Base-by-base conservation (phyloP, 2,329 filamentous ascomycete species). In the Xylaria sp. region DNA sequence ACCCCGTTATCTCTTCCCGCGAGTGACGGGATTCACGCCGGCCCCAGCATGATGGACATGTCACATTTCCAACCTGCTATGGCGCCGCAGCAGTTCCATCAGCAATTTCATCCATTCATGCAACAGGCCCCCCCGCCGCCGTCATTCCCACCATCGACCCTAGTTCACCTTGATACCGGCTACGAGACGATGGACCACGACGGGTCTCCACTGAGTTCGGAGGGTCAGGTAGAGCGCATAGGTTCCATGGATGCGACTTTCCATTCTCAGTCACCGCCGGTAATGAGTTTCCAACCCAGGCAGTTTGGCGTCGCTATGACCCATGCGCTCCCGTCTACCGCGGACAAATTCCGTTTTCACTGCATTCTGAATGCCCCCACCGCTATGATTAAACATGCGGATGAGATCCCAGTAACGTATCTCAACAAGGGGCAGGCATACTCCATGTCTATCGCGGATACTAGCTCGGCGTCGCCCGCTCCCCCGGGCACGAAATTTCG, bases 381-480 rank as follows among this genome's bases (percentile, higher is more conserved):
- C 0, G 96, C 96, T 8, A 99, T 98, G 96, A 91, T 97, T 76
- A 97, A 92, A 79, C 90, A 94, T 69, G 81, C 89, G 1, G 92
- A 97, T 68, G 95, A 98, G 78, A 97, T 98, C 28, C 96, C 96
- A 0, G 89, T 98, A n/a, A 97, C 95, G 0, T 99, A 99, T 78
- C 87, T 99, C 20, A 99, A 99, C 83, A 98, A 98, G 80, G 94
- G 95, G 28, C 95, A 98, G 78, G 93, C 94, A 18, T 99, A 99
- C 78, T 92, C 93, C 0, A 84, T 99, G 20, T 92, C 92, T 2
- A 87, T 99, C 32, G 84, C 92, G 55, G 96, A 99, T 77, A 96
- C 92, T 0, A 84, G 85, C 6, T 87, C 91, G 1, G 83, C 86
- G 1, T 81, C 90, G 4, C 85, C 88, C 2, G 82, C 87, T 39